Percentiles rank a stretch among this genome's conserved stretches.
phyloP scores from a whole-genome alignment of 805 yeast genomes.

The Saccharomycopsis sp. region DNA sequence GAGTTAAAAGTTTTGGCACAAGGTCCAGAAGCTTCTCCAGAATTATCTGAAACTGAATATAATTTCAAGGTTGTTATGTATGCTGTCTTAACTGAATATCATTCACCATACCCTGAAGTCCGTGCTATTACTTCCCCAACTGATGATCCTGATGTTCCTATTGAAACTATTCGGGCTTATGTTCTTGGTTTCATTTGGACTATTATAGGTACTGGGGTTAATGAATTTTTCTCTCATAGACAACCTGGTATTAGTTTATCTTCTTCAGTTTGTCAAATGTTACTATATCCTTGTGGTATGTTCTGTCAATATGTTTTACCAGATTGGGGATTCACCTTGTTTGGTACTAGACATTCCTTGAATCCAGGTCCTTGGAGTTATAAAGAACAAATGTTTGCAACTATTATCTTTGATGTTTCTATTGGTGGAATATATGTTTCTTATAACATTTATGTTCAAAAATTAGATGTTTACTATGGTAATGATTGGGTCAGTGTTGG shows the following conservation, averaged over 20 bases:
- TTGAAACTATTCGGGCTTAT: conserved; percentile 36
- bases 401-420: conserved; percentile 31
- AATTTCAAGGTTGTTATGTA: conserved; percentile 21
- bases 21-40: conserved; percentile 21
- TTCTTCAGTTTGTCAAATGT: conserved; percentile 34
- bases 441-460: conserved; percentile 27
- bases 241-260: conserved; percentile 36
- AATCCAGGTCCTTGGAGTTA: conserved; percentile 57
- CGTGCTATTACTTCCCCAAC: conserved; percentile 46
- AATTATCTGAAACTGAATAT: conserved; percentile 20
- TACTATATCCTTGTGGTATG: conserved; percentile 35
- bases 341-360: conserved; percentile 31
- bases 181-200: conserved; percentile 33
- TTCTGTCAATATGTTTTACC: conserved; percentile 34
- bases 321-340: conserved; percentile 29
- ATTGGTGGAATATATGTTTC: conserved; percentile 27
- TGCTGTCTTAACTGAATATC: conserved; percentile 24
- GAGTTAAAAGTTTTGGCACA: conserved; percentile 24
- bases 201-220: conserved; percentile 41
- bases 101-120: conserved; percentile 51
- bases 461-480: conserved; percentile 22
- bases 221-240: conserved; percentile 46
- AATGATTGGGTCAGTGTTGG: conserved; percentile 30
- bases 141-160: conserved; percentile 37
- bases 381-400: conserved; percentile 57